Evolutionary conservation across 345 rosid genomes (phyloP), one percentile per base, ranked within the genome.

Genomic region (Viola odorata): DNA sequence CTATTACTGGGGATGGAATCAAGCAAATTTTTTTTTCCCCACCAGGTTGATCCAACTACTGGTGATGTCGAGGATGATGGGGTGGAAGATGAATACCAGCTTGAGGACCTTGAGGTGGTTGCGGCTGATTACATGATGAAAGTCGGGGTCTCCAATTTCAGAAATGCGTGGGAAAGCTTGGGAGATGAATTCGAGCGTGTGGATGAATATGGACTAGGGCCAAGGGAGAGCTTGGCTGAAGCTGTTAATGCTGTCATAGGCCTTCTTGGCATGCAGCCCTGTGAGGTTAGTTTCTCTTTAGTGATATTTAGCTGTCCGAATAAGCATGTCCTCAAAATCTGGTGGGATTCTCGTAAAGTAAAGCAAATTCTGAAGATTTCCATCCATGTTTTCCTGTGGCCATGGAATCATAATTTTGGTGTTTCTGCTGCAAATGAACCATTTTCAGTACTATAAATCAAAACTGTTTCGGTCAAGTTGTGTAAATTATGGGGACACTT

Each of bases 201-300:
- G 10, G 99, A 94, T 71, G 99, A 94, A 68, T 94, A 94, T 69
- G 99, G 95, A 23, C 97, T 90, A 63, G 99, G 99, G 59, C 89
- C 83, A 44, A 88, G 96, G 82, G 99, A 90, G 50, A 88, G 86
- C 67, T 75, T 94, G 75, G 74, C 78, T 11, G 99, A 90, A 71
- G 91, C 99, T 64, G 82, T 94, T 41, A 82, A 62, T 64, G 88
- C 96, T 61, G 99, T 90, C 79, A 81, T 86, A 56, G 76, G 72
- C 74, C 99, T 94, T 82, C 97, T 94, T 37, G 99, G 99, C 79
- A 81, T 94, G 99, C 99, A 94, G 80, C 87, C 97, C 16, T 94
- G 97, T 57, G 99, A 94, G 95, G 98, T 87, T 51, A 73, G 81
- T 74, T 44, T 48, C n/a, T 37, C 15, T 3, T 55, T 50, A 12